Evolutionary conservation across 2,329 filamentous ascomycete species (phyloP).

Genomic region (Domatiomyces globalis): DNA sequence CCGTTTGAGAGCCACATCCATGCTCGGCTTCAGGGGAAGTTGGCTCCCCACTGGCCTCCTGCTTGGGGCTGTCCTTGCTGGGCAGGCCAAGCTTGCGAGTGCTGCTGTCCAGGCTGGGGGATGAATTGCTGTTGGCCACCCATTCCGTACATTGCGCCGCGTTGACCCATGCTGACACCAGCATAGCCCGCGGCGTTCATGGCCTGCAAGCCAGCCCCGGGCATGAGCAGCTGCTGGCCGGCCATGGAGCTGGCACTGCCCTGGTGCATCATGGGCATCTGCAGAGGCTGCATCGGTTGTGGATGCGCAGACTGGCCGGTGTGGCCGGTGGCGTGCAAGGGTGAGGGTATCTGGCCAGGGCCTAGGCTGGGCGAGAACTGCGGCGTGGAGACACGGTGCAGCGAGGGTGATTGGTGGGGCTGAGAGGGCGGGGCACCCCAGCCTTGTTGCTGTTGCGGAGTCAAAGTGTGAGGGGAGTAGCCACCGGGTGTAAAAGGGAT

Average conservation of each 20-base stretch:
- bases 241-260: conserved; percentile 9
- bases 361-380: conserved; percentile 15
- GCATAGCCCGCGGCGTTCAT: conserved; percentile 16
- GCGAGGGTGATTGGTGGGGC: conserved; percentile 44
- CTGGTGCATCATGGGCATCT: conserved; percentile 17
- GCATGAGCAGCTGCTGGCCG: conserved; percentile 15
- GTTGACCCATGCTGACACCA: conserved; percentile 12
- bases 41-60: conserved; percentile 8
- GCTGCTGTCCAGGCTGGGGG: conserved; percentile 13
- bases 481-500: conserved; percentile 46
- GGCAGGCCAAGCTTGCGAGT: conserved; percentile 14
- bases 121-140: conserved; percentile 14
- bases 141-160: conserved; percentile 13
- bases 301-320: conserved; percentile 14
- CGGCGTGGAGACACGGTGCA: conserved; percentile 25
- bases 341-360: conserved; percentile 18
- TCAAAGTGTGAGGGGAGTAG: conserved; percentile 29
- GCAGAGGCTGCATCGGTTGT: conserved; percentile 18
- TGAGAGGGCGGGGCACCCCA: conserved; percentile 52
- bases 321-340: conserved; percentile 12
- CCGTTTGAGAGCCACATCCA: background rate
- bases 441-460: conserved; percentile 46
- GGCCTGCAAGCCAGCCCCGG: conserved; percentile 17
- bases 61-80: conserved; percentile 9
- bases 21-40: background rate